Evolutionary conservation across 2,329 filamentous ascomycete genomes (phyloP).

Genomic region (Fusarium sp.): DNA sequence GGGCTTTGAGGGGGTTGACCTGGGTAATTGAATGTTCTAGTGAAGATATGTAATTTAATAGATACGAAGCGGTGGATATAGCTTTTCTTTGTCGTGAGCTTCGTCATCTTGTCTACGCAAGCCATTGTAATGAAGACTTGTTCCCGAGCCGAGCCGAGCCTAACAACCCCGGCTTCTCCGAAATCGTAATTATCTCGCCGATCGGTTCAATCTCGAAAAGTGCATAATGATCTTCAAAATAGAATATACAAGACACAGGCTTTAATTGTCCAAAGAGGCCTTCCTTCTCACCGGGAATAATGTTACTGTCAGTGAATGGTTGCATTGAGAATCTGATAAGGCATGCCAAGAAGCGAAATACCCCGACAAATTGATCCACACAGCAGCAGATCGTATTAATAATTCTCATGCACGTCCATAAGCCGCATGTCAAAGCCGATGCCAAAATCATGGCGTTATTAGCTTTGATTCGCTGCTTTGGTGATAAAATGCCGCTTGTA

Average conservation of each 20-base stretch:
- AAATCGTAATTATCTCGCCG: background rate
- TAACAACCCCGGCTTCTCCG: background rate
- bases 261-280: no score
- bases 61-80: no score
- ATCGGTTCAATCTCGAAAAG: background rate
- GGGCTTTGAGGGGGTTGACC: no score
- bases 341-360: background rate
- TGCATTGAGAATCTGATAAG: background rate
- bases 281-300: no score
- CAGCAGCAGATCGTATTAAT: background rate
- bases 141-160: background rate
- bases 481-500: background rate
- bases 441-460: background rate
- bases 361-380: no score
- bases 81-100: background rate
- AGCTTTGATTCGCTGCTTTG: background rate
- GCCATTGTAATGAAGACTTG: background rate
- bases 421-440: background rate
- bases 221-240: no score
- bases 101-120: background rate
- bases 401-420: background rate
- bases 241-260: no score
- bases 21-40: no score
- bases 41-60: no score
- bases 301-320: no score